Base-by-base conservation (phyloP, 176 grass and related monocot genomes). In the Avena atlantica region DNA sequence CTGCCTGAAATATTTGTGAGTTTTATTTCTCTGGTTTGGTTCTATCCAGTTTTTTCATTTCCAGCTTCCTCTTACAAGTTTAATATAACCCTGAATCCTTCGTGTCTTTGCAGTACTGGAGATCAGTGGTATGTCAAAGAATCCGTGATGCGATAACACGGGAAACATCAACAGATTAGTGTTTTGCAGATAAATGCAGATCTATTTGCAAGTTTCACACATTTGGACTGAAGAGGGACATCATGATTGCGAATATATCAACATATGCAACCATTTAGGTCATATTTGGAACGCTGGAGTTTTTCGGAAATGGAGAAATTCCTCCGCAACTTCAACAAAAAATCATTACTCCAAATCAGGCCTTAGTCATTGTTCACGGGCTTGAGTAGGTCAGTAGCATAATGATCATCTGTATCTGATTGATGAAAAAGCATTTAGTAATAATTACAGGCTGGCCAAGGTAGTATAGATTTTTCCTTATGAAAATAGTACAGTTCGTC, bases 1-100 rank as follows among this genome's bases (percentile, higher is more conserved):
- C 79, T 82, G 87, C 71, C 82, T 99, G 48, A 92, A 90, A 83
- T 99, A 91, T 83, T 94, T 90, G 97, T 97, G 78, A 97, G 92
- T 91, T 21, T 27, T 19, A 50, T 84, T 67, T 19, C 47, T 56
- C 48, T 25, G 51, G 27, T 68, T 42, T 36, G 51, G 47, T 68
- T 53, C 16, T 50, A 82, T 65, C 27, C 74, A 87, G 20, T 45
- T 90, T 49, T 50, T 17, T 63, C 12, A 56, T 78, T 64, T 81
- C 23, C 50, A 76, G 57, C 56, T 77, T 9, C 16, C 20, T 75
- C 56, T 71, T 24, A 31, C n/a, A 66, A 40, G 65, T 42, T 84
- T 79, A 73, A 74, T 70, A 52, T 77, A 79, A 81, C 80, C 79
- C 69, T 89, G 29, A 8, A 79, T 49, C 55, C 17, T 1, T 49